phyloP scores from a whole-genome alignment of 2,329 filamentous ascomycete species.

The Pseudogymnoascus sp. region DNA sequence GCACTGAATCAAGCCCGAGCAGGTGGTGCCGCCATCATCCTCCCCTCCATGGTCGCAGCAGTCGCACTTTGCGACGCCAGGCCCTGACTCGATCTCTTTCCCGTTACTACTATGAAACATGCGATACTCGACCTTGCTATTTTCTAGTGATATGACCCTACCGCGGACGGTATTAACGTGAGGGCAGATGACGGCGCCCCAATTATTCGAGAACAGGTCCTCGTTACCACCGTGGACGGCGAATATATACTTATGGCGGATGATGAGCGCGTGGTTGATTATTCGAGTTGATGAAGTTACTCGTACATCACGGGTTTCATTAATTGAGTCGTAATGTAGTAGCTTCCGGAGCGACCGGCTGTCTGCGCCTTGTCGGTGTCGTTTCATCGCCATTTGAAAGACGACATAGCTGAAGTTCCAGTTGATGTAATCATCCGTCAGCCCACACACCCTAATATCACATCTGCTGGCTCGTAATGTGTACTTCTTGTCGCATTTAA shows the following conservation, averaged over 20 bases:
- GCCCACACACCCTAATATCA: neutral
- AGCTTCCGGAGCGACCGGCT: slow-evolving; percentile 8
- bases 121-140: neutral
- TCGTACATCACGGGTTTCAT: neutral
- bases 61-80: neutral
- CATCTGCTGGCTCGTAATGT: neutral
- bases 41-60: neutral
- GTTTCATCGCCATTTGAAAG: slow-evolving; percentile 17
- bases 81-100: neutral
- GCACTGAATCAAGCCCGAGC: neutral
- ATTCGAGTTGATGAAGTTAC: neutral
- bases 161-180: neutral
- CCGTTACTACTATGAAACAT: neutral
- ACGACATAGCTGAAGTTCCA: slow-evolving; percentile 12
- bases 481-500: neutral
- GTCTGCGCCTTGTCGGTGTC: slow-evolving; percentile 12
- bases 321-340: neutral
- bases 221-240: neutral
- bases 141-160: neutral
- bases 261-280: neutral
- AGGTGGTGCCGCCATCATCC: neutral
- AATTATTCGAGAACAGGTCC: neutral
- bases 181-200: neutral
- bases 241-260: neutral
- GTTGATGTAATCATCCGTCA: neutral